Conservation (phyloP, 257 asterid species). For the Ilex asprella region DNA sequence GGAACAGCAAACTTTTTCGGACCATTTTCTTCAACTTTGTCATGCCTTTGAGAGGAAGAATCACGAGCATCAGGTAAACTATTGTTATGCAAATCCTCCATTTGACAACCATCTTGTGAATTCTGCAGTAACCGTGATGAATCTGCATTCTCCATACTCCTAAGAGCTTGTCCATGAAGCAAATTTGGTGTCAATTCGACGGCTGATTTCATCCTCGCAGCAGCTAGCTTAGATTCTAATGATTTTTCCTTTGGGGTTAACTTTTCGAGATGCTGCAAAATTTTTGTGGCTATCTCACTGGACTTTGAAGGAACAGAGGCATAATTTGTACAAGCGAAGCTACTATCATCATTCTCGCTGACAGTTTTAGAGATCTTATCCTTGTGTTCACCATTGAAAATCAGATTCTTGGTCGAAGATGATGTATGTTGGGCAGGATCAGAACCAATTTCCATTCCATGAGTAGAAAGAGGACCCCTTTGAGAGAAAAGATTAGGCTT, state of each 20-base stretch:
- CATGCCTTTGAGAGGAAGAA: constrained; percentile 24
- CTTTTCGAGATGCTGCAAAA: constrained; percentile 73
- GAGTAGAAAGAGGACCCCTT: constrained; percentile 21
- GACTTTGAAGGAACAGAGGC: constrained; percentile 57
- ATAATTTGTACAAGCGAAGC: constrained; percentile 44
- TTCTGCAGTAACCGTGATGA: constrained; percentile 42
- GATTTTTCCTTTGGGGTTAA: constrained; percentile 66
- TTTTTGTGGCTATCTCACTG: constrained; percentile 69
- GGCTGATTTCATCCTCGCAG: constrained; percentile 39
- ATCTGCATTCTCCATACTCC: constrained; percentile 49
- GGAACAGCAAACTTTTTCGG: constrained; percentile 16
- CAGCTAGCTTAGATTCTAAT: constrained; percentile 41
- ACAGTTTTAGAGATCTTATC: constrained; percentile 19
- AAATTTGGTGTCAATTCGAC: constrained; percentile 39
- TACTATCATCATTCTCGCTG: constrained; percentile 34
- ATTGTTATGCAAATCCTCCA: constrained; percentile 29
- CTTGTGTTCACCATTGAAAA: constrained; percentile 15
- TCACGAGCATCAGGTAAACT: constrained; percentile 23
- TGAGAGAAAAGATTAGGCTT: constrained; percentile 48
- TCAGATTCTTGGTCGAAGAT: no score
- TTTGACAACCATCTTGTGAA: constrained; percentile 29
- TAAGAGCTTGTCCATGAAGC: constrained; percentile 54
- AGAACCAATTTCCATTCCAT: constrained; percentile 38
- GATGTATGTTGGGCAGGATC: constrained; percentile 8
- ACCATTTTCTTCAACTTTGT: constrained; percentile 26